phyloP scores from a whole-genome alignment of 2,329 filamentous ascomycete genomes.

The Paecilomyces niveus region DNA sequence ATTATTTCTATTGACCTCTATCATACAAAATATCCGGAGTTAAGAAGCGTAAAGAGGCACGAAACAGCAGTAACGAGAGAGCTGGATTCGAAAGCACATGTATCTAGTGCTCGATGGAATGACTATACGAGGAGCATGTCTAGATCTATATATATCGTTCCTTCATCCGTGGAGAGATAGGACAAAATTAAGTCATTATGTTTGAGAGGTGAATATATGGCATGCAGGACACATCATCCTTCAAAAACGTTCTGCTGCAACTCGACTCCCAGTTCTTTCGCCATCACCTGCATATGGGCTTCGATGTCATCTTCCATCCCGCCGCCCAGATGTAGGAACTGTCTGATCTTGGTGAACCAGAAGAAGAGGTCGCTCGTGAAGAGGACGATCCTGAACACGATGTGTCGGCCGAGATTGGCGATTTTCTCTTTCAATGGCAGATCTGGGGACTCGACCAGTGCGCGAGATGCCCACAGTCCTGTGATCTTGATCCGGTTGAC shows the following conservation, averaged over 20 bases:
- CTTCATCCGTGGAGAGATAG: background rate
- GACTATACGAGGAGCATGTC: background rate
- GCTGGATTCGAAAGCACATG: background rate
- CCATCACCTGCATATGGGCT: slow-evolving; percentile 76
- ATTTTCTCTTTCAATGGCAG: slow-evolving; percentile 57
- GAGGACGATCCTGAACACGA: slow-evolving; percentile 75
- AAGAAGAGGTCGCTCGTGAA: slow-evolving; percentile 73
- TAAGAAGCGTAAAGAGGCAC: background rate
- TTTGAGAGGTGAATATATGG: background rate
- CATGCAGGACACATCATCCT: slow-evolving; percentile 48
- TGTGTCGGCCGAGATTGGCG: slow-evolving; percentile 64
- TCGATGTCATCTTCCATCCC: slow-evolving; percentile 96
- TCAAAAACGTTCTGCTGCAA: slow-evolving; percentile 84
- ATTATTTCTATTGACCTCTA: background rate
- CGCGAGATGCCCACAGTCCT: slow-evolving; percentile 78
- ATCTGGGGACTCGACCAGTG: slow-evolving; percentile 67
- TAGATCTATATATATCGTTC: background rate
- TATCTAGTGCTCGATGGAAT: background rate
- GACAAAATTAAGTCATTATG: too few species aligned
- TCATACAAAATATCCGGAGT: background rate
- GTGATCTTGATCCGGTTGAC: slow-evolving; percentile 93
- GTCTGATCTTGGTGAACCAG: slow-evolving; percentile 69
- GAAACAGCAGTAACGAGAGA: background rate
- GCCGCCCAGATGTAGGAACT: slow-evolving; percentile 66
- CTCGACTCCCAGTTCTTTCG: slow-evolving; percentile 86